These are phyloP conservation scores for Ceratocystis cubensis DNA, from an alignment of 2,329 filamentous ascomycete genomes.

Conservation along the genomic window DNA sequence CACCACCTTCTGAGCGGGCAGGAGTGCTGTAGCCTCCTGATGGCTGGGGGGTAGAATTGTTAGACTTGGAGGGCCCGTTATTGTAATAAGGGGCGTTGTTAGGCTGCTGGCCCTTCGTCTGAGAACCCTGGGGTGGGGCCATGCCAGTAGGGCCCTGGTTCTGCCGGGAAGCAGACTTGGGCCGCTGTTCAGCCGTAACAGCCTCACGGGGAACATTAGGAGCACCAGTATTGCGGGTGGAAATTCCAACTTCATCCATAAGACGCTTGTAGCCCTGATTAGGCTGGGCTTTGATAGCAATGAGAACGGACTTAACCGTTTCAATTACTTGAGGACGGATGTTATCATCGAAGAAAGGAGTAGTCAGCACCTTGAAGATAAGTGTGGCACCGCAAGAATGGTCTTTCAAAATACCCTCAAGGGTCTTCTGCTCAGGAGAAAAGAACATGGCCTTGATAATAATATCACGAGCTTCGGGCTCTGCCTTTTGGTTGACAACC, in stretches of 20 bases:
- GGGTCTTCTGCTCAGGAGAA: constrained; percentile 67
- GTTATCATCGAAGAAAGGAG: constrained; percentile 88
- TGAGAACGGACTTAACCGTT: constrained; percentile 77
- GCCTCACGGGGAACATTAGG: constrained; percentile 34
- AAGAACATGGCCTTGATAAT: constrained; percentile 90
- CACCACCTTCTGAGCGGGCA: constrained; percentile 38
- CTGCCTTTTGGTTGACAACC: constrained; percentile 94
- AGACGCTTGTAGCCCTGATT: constrained; percentile 94
- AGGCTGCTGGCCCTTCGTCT: constrained; percentile 9
- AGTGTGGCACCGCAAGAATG: constrained; percentile 85
- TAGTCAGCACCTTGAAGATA: constrained; percentile 97
- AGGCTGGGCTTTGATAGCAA: constrained; percentile 84
- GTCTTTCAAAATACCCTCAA: constrained; percentile 84
- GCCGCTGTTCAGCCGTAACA: constrained; percentile 36
- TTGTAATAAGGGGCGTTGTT: constrained; percentile 41
- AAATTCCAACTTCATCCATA: constrained; percentile 96
- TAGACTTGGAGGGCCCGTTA: constrained; percentile 32
- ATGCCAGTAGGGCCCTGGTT: constrained; percentile 34
- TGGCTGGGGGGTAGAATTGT: constrained; percentile 24
- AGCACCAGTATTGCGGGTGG: constrained; percentile 44
- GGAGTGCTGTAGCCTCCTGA: constrained; percentile 21
- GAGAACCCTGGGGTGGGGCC: constrained; percentile 30
- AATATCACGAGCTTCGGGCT: constrained; percentile 79
- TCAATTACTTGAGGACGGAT: constrained; percentile 81
- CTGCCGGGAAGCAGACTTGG: constrained; percentile 46